Base-by-base conservation (phyloP, 257 asterid genomes). In the Solanum gandarillasii region DNA sequence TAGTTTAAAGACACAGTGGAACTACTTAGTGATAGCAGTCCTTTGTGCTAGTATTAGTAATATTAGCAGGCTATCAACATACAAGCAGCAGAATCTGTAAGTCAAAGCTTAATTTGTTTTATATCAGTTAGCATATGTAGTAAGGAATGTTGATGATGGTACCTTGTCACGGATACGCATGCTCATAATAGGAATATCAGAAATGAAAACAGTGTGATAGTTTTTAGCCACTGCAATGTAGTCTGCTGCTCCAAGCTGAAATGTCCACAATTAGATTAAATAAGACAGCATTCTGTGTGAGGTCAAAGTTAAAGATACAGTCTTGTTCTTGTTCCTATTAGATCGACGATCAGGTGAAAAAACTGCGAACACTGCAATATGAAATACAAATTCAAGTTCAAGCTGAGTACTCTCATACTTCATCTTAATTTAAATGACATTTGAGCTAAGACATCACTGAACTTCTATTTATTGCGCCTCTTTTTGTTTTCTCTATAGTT, bases 91-190 rank as follows among this genome's bases (percentile, higher is more conserved):
- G 23, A 76, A 39, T 76, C 83, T 36, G 58, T 5, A 43, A 36
- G 39, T 25, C n/a, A 79, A 13, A 79, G n/a, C 39, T 43, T 41
- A 46, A 27, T 46, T 52, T 52, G n/a, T 6, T 52, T 16, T 18
- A 18, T 9, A 7, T 79, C 16, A 12, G 39, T 79, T 79, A 81
- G 85, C 41, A 81, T 46, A 58, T 16, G 2, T 29, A 81, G 39
- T 27, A 20, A 29, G 70, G 85, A 5, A 43, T 46, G 62, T 29
- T 46, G 68, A 81, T 46, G 68, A 81, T 46, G 70, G 38, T 81
- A 95, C 99, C 99, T 97, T 97, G 91, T 97, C 99, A 87, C 99
- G 95, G 85, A 97, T 97, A 73, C 98, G 94, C 99, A 97, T 97
- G 85, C 98, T 97, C 99, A 97, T 95, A 68, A 88, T 90, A 38